These are phyloP conservation scores for Eimeria acervulina DNA, from an alignment of 169 alveolate genomes.

Conservation along the genomic window DNA sequence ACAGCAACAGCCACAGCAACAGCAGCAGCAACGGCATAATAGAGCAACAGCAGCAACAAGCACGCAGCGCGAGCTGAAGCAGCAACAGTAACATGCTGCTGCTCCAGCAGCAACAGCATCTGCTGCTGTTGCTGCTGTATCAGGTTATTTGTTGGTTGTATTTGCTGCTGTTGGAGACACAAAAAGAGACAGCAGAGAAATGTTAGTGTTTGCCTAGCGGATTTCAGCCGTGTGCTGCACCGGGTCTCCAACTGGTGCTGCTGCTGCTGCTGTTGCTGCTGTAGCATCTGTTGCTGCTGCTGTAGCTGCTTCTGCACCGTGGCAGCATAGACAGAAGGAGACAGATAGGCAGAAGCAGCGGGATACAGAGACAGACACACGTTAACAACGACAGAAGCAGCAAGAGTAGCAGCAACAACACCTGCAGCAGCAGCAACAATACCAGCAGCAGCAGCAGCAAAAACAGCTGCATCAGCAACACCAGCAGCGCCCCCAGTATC, in stretches of 20 bases:
- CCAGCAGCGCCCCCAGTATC: neutral
- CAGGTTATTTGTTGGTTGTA: neutral
- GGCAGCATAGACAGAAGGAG: neutral
- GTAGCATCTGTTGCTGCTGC: neutral
- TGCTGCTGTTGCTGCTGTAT: neutral
- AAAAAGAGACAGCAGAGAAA: neutral
- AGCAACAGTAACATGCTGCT: slow-evolving; percentile 24
- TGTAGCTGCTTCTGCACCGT: too few species aligned
- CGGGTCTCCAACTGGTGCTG: too few species aligned
- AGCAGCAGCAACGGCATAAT: too few species aligned
- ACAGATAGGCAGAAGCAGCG: neutral
- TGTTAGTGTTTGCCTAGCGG: too few species aligned
- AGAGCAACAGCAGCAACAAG: too few species aligned
- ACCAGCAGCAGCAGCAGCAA: neutral
- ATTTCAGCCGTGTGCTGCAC: too few species aligned
- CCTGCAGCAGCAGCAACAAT: neutral
- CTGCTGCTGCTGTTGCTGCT: slow-evolving; percentile 11
- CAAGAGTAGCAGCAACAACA: neutral
- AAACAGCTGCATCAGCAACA: neutral
- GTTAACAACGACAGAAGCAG: neutral
- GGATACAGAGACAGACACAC: neutral
- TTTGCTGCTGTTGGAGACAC: neutral
- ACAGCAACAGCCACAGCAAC: neutral
- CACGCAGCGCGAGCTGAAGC: neutral
- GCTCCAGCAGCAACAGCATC: too few species aligned